Base-by-base conservation (phyloP, 23 red algal species). In the Pyropia yezoensis region DNA sequence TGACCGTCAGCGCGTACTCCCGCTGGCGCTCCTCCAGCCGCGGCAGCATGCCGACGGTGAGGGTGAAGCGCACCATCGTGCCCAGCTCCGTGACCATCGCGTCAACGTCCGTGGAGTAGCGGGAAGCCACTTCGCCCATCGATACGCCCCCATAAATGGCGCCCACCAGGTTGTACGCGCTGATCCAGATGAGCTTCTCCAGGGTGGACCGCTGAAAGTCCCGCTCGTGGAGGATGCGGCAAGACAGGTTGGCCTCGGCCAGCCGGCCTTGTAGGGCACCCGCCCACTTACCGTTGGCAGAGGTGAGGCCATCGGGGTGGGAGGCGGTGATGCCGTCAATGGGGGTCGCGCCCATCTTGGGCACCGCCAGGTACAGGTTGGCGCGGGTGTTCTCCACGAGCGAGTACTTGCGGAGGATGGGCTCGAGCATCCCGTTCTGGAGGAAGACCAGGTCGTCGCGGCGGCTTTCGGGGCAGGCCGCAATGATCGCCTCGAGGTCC, bases 121-220 rank as follows among this genome's bases (percentile, higher is more conserved):
- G 78, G 12, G 45, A 47, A 3, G 78, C 88, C 3, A 84, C 79
- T 33, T 93, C 70, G 2, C 88, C 88, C 72, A 93, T 63, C 14
- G 88, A 26, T 33, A 85, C 85, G 20, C 73, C 77, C 26, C 70
- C 69, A 64, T 88, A 67, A 7, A 74, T 67, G 19, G 77, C 69
- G 25, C 77, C 64, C 22, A 89, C 39, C 16, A 89, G 67, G 54
- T 76, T 88, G 63, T 83, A 89, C 20, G 83, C 78, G 23, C 69
- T 86, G 16, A 96, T 96, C 91, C 91, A 96, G n/a, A 96, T 73
- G 21, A 96, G 77, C 39, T 96, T 96, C 29, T 96, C 91, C 27
- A 89, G 61, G 62, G 69, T 82, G 29, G 50, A 65, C 30, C 81
- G 62, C 19, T 80, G 47, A 55, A 89, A 96, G 30, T 89, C 91